Conservation (phyloP, 352 stramenopile genomes). For the Phytophthora pluvialis region DNA sequence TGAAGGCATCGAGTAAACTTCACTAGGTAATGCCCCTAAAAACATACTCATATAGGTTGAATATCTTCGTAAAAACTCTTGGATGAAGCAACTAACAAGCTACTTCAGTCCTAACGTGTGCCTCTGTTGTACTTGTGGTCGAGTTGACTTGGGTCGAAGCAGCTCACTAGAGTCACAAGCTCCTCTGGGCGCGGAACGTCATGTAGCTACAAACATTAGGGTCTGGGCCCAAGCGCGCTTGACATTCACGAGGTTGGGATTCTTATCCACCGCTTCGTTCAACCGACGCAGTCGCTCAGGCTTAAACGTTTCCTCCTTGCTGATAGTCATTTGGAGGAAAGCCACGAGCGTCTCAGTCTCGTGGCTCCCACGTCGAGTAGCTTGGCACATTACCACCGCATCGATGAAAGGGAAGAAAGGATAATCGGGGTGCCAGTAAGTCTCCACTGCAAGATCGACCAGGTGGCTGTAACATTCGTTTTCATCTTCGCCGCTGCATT, state of each 20-base stretch:
- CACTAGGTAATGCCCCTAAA: no score
- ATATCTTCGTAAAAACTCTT: no score
- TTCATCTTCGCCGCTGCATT: slow-evolving; percentile 12
- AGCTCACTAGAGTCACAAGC: slow-evolving; percentile 16
- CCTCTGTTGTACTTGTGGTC: no score
- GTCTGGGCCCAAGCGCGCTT: slow-evolving; percentile 16
- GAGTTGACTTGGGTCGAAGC: slow-evolving; percentile 8
- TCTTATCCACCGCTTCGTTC: slow-evolving; percentile 31
- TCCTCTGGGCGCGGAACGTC: not conserved
- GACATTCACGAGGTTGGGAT: slow-evolving; percentile 6
- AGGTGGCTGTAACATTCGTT: slow-evolving; percentile 14
- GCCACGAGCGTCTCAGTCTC: slow-evolving; percentile 16
- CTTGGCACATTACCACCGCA: slow-evolving; percentile 24
- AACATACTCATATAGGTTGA: no score
- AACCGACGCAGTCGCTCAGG: not conserved
- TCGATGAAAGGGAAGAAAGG: slow-evolving; percentile 27
- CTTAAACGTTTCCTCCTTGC: slow-evolving; percentile 24
- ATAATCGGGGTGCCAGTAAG: slow-evolving; percentile 28
- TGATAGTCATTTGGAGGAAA: slow-evolving; percentile 20
- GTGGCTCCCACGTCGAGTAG: slow-evolving; percentile 13
- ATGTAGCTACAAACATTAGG: slow-evolving; percentile 9
- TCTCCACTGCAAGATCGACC: slow-evolving; percentile 6
- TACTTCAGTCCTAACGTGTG: no score
- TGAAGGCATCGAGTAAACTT: no score
- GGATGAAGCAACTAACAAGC: no score